Base-by-base conservation (phyloP, 1,284 basidiomycete genomes). In the Sporisorium graminicola region DNA sequence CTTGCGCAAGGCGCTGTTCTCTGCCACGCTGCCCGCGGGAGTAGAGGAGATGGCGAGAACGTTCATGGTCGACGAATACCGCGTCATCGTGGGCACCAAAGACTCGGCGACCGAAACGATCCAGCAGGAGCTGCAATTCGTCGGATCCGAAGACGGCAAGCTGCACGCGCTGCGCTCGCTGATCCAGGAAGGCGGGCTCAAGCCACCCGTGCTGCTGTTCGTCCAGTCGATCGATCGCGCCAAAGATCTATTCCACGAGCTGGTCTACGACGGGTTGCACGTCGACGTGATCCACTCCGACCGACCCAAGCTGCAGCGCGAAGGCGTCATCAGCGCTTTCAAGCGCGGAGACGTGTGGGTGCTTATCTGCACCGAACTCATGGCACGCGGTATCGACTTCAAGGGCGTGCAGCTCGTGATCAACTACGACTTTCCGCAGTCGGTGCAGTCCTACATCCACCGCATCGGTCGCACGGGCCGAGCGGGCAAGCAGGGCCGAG, bases 331-430 rank as follows among this genome's bases (percentile, higher is more conserved):
- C 43, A 42, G 89, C 50, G 90, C 92, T 22, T 98, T 99, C 90
- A 91, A 93, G 50, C 89, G 89, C 75, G 96, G 84, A 8, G 76
- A 84, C 14, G 75, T 84, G 14, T 85, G 84, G 84, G 75, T 85
- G 18, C 64, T 85, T 12, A 85, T 85, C 47, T 83, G 81, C 57
- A 84, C 84, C 5, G 84, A 85, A 58, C 66, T 83, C 24, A 77
- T 84, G 91, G 94, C 94, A 13, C 90, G 97, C 75, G 97, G 96
- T 5, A 95, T 99, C 91, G 96, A 99, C 85, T 98, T 99, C 88
- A 93, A 93, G 85, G 95, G 95, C 14, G 92, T 99, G 47, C 73
- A 80, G 73, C 91, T 98, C 79, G 95, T 99, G 13, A 92, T 99
- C 85, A 99, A 98, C 86, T 98, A 95, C 82, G 77, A 79, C 22